phyloP scores from a whole-genome alignment of 1,284 basidiomycete species.

The Tremellales sp. region DNA sequence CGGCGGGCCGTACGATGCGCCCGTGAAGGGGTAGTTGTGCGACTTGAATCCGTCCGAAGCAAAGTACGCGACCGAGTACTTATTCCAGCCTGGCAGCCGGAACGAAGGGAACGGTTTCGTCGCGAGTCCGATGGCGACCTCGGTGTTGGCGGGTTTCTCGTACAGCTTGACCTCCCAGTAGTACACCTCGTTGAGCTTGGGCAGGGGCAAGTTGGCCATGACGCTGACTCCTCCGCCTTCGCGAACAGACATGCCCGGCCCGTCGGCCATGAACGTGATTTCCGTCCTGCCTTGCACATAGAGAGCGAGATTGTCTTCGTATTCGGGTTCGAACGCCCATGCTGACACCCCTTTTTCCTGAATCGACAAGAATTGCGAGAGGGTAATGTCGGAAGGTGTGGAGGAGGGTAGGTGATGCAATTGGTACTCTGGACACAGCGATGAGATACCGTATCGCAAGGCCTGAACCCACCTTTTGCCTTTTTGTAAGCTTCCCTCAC shows the following conservation, averaged over 20 bases:
- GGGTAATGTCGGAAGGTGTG: constrained; percentile 87
- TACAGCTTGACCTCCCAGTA: constrained; percentile 99
- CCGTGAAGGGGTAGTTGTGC: constrained; percentile 93
- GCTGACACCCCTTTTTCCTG: constrained; percentile 97
- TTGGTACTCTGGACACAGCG: constrained; percentile 66
- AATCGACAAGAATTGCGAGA: constrained; percentile 94
- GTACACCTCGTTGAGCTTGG: constrained; percentile 94
- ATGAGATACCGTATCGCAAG: neutral
- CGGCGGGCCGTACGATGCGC: constrained; percentile 75
- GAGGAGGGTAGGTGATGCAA: constrained; percentile 88
- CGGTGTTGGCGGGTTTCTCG: constrained; percentile 79
- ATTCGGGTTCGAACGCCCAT: constrained; percentile 96
- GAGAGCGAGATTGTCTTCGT: constrained; percentile 83
- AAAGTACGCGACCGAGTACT: constrained; percentile 93
- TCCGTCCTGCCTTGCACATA: constrained; percentile 90
- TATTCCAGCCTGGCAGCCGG: constrained; percentile 80
- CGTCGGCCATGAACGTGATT: constrained; percentile 92
- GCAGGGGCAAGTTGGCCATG: constrained; percentile 88
- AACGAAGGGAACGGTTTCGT: constrained; percentile 94
- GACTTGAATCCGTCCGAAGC: constrained; percentile 91
- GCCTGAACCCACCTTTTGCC: constrained; percentile 69
- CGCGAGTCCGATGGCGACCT: constrained; percentile 80
- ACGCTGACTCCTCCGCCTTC: constrained; percentile 72
- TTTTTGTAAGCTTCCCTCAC: constrained; percentile 70
- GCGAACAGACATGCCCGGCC: constrained; percentile 60